Evolutionary conservation across 441 rosid species (phyloP), one percentile per base, ranked within the genome.

Genomic region (Pelargonium fulgidum): DNA sequence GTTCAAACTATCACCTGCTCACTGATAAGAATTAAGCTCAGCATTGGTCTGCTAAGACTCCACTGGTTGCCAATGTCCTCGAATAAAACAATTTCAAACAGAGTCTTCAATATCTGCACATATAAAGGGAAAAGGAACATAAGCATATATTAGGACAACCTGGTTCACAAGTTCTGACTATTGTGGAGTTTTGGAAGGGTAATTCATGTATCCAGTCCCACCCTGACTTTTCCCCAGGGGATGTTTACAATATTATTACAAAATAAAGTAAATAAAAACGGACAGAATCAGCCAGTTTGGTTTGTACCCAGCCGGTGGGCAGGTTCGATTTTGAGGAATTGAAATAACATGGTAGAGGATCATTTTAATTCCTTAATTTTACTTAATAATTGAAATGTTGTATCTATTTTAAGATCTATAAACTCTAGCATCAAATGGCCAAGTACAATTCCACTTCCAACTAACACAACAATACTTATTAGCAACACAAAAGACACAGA

Each of bases 31-130:
- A 91, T 88, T 80, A 95, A 84, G 84, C 98, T 90, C 77, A 95
- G 79, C 93, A 95, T 92, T 41, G 99, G 98, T 73, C 98, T 87
- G 85, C 99, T 95, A 64, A 95, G 95, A 82, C 99, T 95, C 99
- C 99, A 95, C 69, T 92, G 98, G 74, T 90, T 95, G 75, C 96
- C 90, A 81, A 98, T 92, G 70, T 95, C 99, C 84, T 95, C 99
- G 54, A 95, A 90, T 65, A 95, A 80, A 67, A 95, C 96, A 65
- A 95, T 88, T 83, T 95, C 99, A 72, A 95, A 90, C 64, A 95
- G 82, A 16, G 98, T 88, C 85, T 92, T 95, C 84, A 95, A 68
- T 79, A 92, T 90, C 99, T 95, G 85, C 67, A 77, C 3, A 68
- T 29, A 63, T 36, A 47, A 79, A 59, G 47, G 0, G 77, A 79